Percentiles rank a stretch among this genome's conserved stretches.
These are phyloP conservation scores for Sphaerostilbella broomeana DNA, from an alignment of 2,329 filamentous ascomycete species.

Conservation along the genomic window DNA sequence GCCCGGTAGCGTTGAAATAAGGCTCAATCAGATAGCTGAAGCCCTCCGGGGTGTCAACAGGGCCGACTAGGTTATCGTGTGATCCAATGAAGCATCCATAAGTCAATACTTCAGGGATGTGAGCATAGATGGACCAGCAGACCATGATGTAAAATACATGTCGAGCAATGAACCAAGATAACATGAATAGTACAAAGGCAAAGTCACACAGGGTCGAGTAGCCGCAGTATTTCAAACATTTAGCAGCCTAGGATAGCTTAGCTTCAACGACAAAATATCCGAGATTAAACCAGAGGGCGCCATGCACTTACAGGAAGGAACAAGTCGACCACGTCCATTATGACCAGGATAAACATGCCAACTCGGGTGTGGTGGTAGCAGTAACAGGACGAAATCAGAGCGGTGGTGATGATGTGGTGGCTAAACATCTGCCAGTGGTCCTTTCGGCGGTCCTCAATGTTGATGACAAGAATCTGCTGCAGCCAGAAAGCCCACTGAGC, in stretches of 20 bases:
- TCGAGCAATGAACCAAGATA: slow-evolving; percentile 75
- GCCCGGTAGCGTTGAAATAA: slow-evolving; percentile 62
- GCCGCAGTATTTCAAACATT: slow-evolving; percentile 86
- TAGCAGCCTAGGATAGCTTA: slow-evolving; percentile 57
- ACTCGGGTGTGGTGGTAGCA: slow-evolving; percentile 81
- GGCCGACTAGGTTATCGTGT: slow-evolving; percentile 47
- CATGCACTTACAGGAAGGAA: slow-evolving; percentile 69
- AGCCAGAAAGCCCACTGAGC: slow-evolving; percentile 89
- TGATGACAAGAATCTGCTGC: slow-evolving; percentile 88
- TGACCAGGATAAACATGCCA: slow-evolving; percentile 78
- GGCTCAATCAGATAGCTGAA: slow-evolving; percentile 64
- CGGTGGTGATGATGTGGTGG: slow-evolving; percentile 86
- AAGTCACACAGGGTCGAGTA: slow-evolving; percentile 71
- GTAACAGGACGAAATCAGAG: slow-evolving; percentile 75
- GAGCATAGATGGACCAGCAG: slow-evolving; percentile 73
- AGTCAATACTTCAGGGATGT: slow-evolving; percentile 55
- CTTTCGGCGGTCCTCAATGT: slow-evolving; percentile 90
- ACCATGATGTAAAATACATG: slow-evolving; percentile 74
- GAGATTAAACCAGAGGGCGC: background rate
- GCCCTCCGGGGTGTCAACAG: slow-evolving; percentile 43
- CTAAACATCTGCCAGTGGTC: slow-evolving; percentile 95
- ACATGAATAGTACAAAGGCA: slow-evolving; percentile 78
- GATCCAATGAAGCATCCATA: slow-evolving; percentile 65
- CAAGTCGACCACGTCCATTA: slow-evolving; percentile 92
- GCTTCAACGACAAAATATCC: background rate